Base-by-base conservation (phyloP, 2,329 filamentous ascomycete species). In the Neofusicoccum kwambonambiense region DNA sequence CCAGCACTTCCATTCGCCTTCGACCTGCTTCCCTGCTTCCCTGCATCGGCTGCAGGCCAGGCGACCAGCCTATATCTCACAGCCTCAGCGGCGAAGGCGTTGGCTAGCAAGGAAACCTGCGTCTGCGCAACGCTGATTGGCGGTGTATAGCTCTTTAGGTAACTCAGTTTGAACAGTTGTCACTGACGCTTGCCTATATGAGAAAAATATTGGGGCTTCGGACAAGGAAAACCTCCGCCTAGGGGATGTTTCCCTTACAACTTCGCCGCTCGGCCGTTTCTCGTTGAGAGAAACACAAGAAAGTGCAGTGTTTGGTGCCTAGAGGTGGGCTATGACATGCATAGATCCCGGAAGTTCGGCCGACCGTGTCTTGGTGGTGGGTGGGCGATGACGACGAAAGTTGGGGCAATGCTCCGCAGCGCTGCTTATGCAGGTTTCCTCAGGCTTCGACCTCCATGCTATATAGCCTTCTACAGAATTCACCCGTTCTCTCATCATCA, bases 371-470 rank as follows among this genome's bases (percentile, higher is more conserved):
- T 35, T 60, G 37, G 19, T 47, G 42, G n/a, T 45, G 42, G 56
- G 56, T 37, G 17, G 42, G 22, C n/a, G 52, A 60, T 60, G 56
- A 60, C 56, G 56, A 60, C 56, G 56, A 60, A n/a, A 6, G 41
- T 22, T 27, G 56, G 54, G 56, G 56, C 56, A 60, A 60, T 60
- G 56, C 56, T 34, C 27, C 27, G 41, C 31, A 37, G 42, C n/a
- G 13, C 11, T 17, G 13, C 8, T 27, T 22, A 44, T 42, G 35
- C 39, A n/a, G 41, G 17, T 2, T 17, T 60, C 54, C 56, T 60
- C 42, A 60, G 56, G 41, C 56, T 9, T 35, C 41, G 4, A 22
- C 11, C 12, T 3, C 2, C 12, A 9, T 37, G 15, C 27, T 60
- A 60, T 60, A 60, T 60, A 60, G 56, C 11, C 39, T 11, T 17